These are phyloP conservation scores for Friedmanniomyces endolithicus DNA, from an alignment of 495 filamentous ascomycete species.

Conservation along the genomic window DNA sequence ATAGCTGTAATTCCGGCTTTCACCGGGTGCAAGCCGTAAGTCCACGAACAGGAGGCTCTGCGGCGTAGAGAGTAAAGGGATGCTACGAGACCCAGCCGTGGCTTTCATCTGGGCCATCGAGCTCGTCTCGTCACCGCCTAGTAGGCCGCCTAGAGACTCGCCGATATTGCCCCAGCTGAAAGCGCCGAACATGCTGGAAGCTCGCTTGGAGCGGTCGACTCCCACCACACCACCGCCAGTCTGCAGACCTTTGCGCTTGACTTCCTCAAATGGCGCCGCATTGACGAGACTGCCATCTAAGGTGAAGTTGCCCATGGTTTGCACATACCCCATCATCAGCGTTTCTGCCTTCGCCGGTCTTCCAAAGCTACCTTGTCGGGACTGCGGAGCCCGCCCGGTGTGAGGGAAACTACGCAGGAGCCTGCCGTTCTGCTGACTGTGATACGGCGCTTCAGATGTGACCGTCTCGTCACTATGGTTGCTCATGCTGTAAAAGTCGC, in stretches of 20 bases:
- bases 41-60: slow-evolving; percentile 96
- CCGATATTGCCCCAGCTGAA: slow-evolving; percentile 84
- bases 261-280: slow-evolving; percentile 80
- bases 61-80: slow-evolving; percentile 86
- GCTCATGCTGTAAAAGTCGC: slow-evolving; percentile 85
- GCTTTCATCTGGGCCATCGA: slow-evolving; percentile 90
- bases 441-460: slow-evolving; percentile 64
- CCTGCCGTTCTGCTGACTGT: slow-evolving; percentile 47
- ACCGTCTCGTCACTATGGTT: slow-evolving; percentile 90
- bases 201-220: slow-evolving; percentile 59
- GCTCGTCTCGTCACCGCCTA: slow-evolving; percentile 75
- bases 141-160: slow-evolving; percentile 72
- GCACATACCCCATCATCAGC: slow-evolving; percentile 95
- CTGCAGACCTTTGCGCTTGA: slow-evolving; percentile 87
- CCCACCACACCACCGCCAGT: slow-evolving; percentile 69
- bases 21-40: slow-evolving; percentile 71
- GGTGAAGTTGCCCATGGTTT: slow-evolving; percentile 84
- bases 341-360: slow-evolving; percentile 45
- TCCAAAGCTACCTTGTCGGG: background rate
- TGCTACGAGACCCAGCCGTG: slow-evolving; percentile 60
- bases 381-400: slow-evolving; percentile 36
- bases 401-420: slow-evolving; percentile 41
- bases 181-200: slow-evolving; percentile 67
- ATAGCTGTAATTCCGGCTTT: slow-evolving; percentile 79
- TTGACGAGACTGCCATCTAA: slow-evolving; percentile 86